Conservation (phyloP, 164 flowering plant species). For the Chloranthus sessilifolius region DNA sequence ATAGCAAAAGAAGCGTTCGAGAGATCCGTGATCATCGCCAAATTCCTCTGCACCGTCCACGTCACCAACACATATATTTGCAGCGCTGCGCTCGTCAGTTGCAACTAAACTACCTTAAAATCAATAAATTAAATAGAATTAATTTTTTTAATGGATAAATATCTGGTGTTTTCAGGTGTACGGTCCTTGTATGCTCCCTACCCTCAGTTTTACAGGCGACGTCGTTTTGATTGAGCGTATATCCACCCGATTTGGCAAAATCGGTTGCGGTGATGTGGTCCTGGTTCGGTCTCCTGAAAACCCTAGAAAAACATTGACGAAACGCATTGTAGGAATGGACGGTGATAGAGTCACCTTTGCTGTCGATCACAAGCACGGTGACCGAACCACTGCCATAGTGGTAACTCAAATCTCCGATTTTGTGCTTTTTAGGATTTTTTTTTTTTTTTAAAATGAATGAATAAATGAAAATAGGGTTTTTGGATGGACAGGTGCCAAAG, state of each 20-base stretch:
- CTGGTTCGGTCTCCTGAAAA: conserved; percentile 44
- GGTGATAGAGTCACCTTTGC: conserved; percentile 52
- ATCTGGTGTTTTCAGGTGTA: conserved; percentile 32
- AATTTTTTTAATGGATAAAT: not conserved
- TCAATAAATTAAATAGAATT: too few species aligned
- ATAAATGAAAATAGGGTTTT: conserved; percentile 1
- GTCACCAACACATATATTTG: conserved; percentile 45
- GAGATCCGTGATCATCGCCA: conserved; percentile 17
- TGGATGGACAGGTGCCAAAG: conserved; percentile 52
- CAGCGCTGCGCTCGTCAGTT: conserved; percentile 31
- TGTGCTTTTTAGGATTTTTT: too few species aligned
- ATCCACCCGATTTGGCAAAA: conserved; percentile 36
- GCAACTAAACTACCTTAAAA: not conserved
- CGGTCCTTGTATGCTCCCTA: conserved; percentile 95
- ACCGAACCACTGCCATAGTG: conserved; percentile 29
- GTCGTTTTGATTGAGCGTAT: conserved; percentile 43
- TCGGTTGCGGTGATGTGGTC: conserved; percentile 54
- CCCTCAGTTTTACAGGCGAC: conserved; percentile 43
- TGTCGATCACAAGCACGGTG: conserved; percentile 30
- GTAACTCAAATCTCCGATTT: too few species aligned
- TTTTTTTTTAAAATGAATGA: too few species aligned
- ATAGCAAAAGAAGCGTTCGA: conserved; percentile 38
- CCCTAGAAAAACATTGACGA: conserved; percentile 41
- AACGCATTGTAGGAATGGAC: conserved; percentile 55
- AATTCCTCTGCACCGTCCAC: conserved; percentile 44